Evolutionary conservation across 768 basidiomycete species (phyloP), one percentile per base, ranked within the genome.

Genomic region (Lyophyllum semitale): DNA sequence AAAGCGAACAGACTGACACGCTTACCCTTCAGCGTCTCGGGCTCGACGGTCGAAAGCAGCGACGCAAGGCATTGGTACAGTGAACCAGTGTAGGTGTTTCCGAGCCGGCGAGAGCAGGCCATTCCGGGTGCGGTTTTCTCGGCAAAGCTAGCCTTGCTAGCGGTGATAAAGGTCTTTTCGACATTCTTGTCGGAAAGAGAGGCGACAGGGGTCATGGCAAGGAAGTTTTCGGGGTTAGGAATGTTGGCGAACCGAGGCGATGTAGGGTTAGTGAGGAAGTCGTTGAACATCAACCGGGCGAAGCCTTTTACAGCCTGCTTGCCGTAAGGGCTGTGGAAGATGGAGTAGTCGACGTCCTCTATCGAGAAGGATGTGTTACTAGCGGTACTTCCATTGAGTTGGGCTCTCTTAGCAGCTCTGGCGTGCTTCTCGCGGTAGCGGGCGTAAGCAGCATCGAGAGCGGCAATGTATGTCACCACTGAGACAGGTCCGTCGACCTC

Each of bases 51-150:
- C 42, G 90, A 83, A 40, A 99, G 68, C 26, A 98, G 78, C 8
- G 91, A 93, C 35, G 95, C 91, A 56, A 99, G 85, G 62, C 94
- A 95, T 42, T 93, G 95, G 69, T 95, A 98, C 11, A 99, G 80
- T 15, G 93, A 95, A 13, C 89, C 97, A 12, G 97, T 96, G 82
- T 99, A 98, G 89, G 95, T 96, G 85, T 99, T 98, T 13, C 97
- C 97, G 60, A 96, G 84, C 42, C 95, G 87, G 67, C 85, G 84
- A 25, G 95, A 93, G 77, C 88, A 90, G 53, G 87, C 84, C 85
- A 96, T 95, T 23, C 79, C 81, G 8, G 93, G 91, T 59, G 84
- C 84, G 18, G 94, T 89, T 66, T 88, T 87, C 59, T 81, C 74
- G 55, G 82, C 80, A 74, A 93, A 97, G 18, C 82, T 79, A 8